Evolutionary conservation across 257 asterid genomes (phyloP).

Genomic region (Lycium ferocissimum): DNA sequence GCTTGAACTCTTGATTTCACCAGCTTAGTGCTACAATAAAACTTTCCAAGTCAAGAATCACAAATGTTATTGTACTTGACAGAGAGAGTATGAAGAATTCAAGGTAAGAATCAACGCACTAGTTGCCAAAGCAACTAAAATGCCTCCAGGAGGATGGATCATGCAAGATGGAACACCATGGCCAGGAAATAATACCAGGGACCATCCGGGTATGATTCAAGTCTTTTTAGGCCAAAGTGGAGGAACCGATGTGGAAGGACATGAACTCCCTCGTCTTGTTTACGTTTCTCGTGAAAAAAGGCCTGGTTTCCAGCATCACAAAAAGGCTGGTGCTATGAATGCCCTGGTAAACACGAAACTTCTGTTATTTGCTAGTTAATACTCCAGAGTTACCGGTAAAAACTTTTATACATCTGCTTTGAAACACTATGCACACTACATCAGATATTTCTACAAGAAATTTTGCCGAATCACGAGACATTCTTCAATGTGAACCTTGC

Average conservation of each 20-base stretch:
- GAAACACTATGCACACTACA: background rate
- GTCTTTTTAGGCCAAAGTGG: constrained; percentile 97
- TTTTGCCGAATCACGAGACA: background rate
- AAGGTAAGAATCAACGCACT: constrained; percentile 87
- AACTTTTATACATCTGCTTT: background rate
- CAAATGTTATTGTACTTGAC: constrained; percentile 36
- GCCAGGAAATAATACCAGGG: constrained; percentile 98
- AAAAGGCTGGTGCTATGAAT: constrained; percentile 98
- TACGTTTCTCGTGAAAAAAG: constrained; percentile 99
- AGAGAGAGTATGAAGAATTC: constrained; percentile 98
- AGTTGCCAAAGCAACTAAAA: constrained; percentile 93
- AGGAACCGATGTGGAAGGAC: constrained; percentile 87
- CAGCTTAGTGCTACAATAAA: background rate
- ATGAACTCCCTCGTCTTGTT: constrained; percentile 95
- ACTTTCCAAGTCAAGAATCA: background rate
- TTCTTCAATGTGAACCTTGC: constrained; percentile 31
- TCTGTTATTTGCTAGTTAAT: constrained; percentile 22
- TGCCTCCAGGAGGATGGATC: constrained; percentile 96
- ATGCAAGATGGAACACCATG: constrained; percentile 99
- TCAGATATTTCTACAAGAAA: background rate
- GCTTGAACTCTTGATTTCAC: constrained; percentile 24
- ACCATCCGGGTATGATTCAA: constrained; percentile 99
- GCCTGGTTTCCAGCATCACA: constrained; percentile 97
- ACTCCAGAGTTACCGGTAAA: background rate
- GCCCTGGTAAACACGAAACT: constrained; percentile 72